These are phyloP conservation scores for Anthoceros angustus DNA, from an alignment of 225 moss, liverwort and hornwort species.

Conservation along the genomic window DNA sequence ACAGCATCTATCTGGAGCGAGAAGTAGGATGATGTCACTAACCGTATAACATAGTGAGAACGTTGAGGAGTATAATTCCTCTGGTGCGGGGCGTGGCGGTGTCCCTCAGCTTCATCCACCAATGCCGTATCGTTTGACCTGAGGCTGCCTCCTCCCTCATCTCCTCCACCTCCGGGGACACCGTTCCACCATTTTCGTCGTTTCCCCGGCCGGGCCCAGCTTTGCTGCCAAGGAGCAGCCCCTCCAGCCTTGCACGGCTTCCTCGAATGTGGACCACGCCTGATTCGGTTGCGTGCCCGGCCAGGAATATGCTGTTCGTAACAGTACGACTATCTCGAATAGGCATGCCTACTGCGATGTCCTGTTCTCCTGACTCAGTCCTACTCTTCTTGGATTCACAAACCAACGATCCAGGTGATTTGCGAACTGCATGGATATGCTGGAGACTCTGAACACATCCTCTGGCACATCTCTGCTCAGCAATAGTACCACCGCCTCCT, in stretches of 20 bases:
- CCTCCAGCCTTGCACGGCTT: background rate
- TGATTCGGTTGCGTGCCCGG: too few relatives aligned
- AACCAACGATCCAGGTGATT: too few relatives aligned
- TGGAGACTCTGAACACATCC: too few relatives aligned
- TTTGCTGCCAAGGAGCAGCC: background rate
- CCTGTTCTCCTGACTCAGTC: too few relatives aligned
- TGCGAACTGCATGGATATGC: too few relatives aligned
- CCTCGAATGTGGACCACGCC: too few relatives aligned
- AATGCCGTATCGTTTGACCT: conserved; percentile 4
- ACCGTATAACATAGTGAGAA: conserved; percentile 55
- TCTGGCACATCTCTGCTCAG: too few relatives aligned
- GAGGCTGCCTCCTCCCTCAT: background rate
- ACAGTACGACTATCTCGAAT: too few relatives aligned
- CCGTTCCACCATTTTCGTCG: background rate
- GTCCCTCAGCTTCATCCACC: conserved; percentile 21
- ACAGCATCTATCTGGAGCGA: background rate
- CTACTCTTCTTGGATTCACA: too few relatives aligned
- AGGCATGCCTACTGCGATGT: too few relatives aligned
- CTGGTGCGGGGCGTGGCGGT: conserved; percentile 37
- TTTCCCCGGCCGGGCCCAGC: background rate
- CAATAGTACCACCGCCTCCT: too few relatives aligned
- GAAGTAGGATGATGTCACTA: conserved; percentile 8
- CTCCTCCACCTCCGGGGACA: background rate
- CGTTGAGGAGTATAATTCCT: conserved; percentile 55
- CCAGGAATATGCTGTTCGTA: too few relatives aligned